Conservation (phyloP, 1,284 basidiomycete species). For the Rhodotorula sp. region DNA sequence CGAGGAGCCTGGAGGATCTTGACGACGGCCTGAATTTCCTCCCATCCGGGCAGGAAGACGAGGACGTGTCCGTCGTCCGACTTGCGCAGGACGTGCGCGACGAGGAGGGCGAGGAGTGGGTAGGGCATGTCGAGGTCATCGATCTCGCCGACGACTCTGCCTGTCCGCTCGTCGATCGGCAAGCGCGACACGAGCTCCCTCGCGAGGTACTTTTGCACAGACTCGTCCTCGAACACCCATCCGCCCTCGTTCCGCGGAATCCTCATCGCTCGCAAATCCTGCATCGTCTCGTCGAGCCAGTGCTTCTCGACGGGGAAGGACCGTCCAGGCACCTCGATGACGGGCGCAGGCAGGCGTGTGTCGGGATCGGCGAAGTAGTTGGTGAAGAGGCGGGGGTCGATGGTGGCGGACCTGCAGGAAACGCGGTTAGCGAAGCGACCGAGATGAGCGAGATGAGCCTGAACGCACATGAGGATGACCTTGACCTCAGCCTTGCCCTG, state of each 20-base stretch:
- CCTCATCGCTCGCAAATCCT: conserved; percentile 52
- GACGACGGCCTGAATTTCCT: conserved; percentile 82
- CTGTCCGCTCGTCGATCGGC: conserved; percentile 36
- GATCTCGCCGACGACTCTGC: conserved; percentile 47
- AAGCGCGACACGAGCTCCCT: conserved; percentile 61
- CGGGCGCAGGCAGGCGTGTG: conserved; percentile 62
- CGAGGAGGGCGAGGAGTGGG: conserved; percentile 75
- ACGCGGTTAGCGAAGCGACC: background rate
- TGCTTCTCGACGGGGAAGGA: conserved; percentile 82
- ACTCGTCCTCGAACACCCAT: conserved; percentile 74
- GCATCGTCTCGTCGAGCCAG: conserved; percentile 77
- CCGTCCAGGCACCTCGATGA: conserved; percentile 77
- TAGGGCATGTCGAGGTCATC: conserved; percentile 80
- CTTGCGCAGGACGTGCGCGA: conserved; percentile 71
- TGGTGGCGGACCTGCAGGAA: conserved; percentile 68
- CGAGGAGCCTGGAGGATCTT: conserved; percentile 60
- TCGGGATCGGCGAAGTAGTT: conserved; percentile 72
- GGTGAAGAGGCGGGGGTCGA: conserved; percentile 85
- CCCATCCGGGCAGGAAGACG: conserved; percentile 89
- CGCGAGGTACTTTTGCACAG: conserved; percentile 71
- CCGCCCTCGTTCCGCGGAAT: conserved; percentile 50
- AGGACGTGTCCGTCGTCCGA: conserved; percentile 85
- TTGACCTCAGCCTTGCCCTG: conserved; percentile 74
- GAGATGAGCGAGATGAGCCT: background rate
- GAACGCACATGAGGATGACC: conserved; percentile 71